phyloP scores from a whole-genome alignment of 2,329 filamentous ascomycete genomes.

The Tolypocladium tropicale region DNA sequence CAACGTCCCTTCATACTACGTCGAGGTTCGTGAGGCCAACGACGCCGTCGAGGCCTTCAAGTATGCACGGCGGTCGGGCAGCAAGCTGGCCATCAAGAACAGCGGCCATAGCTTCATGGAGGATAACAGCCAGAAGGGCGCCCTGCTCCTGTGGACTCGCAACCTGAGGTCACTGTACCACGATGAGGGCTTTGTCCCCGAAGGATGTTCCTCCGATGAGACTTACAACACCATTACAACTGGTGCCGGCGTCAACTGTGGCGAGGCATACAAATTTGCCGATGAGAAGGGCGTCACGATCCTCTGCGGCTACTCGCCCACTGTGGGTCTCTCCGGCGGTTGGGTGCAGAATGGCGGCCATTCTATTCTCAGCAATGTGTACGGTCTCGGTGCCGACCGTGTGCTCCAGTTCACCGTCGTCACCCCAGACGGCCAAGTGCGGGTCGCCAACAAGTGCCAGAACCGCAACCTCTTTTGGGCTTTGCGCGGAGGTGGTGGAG shows the following conservation, averaged over 20 bases:
- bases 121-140: conserved; percentile 2
- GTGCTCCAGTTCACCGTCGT: conserved; percentile 21
- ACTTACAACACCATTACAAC: neutral
- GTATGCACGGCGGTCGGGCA: neutral
- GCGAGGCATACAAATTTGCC: conserved; percentile 4
- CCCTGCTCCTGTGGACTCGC: conserved; percentile 3
- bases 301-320: conserved; percentile 6
- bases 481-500: conserved; percentile 32
- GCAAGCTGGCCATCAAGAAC: conserved; percentile 3
- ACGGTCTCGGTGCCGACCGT: conserved; percentile 30
- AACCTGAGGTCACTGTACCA: conserved; percentile 1
- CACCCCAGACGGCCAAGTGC: conserved; percentile 29
- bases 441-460: conserved; percentile 26
- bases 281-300: conserved; percentile 1
- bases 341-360: conserved; percentile 35
- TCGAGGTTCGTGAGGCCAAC: conserved; percentile 2
- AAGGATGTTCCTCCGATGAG: neutral
- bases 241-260: conserved; percentile 4
- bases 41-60: conserved; percentile 6
- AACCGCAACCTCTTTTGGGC: conserved; percentile 40
- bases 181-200: neutral
- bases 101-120: conserved; percentile 4
- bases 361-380: conserved; percentile 31
- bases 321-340: conserved; percentile 16
- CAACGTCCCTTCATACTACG: conserved; percentile 6